Conservation (phyloP, 2,329 filamentous ascomycete species). For the Mycosphaerella sp. region DNA sequence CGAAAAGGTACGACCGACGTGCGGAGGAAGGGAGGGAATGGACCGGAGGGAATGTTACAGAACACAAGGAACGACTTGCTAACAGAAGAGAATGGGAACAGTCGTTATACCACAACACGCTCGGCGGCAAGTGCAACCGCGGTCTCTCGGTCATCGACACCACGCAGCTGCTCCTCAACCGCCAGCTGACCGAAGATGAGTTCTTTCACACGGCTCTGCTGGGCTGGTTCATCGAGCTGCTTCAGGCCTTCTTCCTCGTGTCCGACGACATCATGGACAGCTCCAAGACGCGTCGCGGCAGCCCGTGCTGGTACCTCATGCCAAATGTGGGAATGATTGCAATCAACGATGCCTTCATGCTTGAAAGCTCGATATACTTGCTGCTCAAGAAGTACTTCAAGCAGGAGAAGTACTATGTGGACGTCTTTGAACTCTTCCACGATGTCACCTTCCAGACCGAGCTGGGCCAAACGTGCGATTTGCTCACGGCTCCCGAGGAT, state of each 20-base stretch:
- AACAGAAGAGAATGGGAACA: conserved; percentile 35
- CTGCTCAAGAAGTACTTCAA: conserved; percentile 94
- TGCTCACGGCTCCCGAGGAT: conserved; percentile 94
- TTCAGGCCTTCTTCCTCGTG: conserved; percentile 98
- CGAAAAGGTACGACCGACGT: conserved; percentile 56
- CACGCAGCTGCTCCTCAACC: conserved; percentile 67
- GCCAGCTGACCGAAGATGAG: conserved; percentile 68
- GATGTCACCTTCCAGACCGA: conserved; percentile 92
- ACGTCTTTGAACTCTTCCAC: conserved; percentile 93
- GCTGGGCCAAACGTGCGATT: conserved; percentile 86
- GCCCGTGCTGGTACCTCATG: conserved; percentile 94
- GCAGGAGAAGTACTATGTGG: conserved; percentile 76
- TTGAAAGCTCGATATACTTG: conserved; percentile 83
- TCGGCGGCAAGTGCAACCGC: conserved; percentile 97
- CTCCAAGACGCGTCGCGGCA: conserved; percentile 87
- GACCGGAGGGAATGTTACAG: no score
- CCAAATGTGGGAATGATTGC: conserved; percentile 88
- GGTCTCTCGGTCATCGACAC: conserved; percentile 97
- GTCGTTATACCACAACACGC: conserved; percentile 77
- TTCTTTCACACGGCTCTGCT: conserved; percentile 84
- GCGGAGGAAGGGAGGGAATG: no score
- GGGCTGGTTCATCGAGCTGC: conserved; percentile 95
- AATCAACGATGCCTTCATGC: conserved; percentile 97
- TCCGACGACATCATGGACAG: conserved; percentile 98
- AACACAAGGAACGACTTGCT: no score